A percentile compares a stretch with the other conserved stretches of the same genome.
Evolutionary conservation across 2,329 filamentous ascomycete genomes (phyloP).

Genomic region (Leptographium procerum): DNA sequence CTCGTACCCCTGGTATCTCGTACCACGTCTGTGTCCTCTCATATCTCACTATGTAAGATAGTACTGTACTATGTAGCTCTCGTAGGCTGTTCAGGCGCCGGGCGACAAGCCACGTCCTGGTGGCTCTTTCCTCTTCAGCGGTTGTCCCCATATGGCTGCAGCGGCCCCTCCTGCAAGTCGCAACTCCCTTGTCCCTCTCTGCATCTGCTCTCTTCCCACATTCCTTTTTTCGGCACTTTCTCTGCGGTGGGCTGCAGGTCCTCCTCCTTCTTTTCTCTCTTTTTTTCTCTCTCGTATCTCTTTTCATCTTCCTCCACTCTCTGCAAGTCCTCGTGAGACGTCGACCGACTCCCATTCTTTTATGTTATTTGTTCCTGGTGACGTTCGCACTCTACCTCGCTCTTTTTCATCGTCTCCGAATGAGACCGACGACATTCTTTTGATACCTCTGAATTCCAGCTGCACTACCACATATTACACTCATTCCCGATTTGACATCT

Average conservation of each 20-base stretch:
- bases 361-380: not conserved
- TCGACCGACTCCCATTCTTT: conserved; percentile 8
- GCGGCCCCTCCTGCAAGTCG: not conserved
- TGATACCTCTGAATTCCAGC: not conserved
- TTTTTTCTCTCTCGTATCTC: not conserved
- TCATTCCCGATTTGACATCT: not conserved
- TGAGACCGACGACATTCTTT: not conserved
- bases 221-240: conserved; percentile 6
- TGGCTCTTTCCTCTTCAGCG: not conserved
- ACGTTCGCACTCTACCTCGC: not conserved
- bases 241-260: not conserved
- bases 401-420: not conserved
- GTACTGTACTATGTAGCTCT: too few species aligned
- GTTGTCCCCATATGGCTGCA: not conserved
- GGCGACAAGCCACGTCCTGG: not conserved
- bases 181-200: not conserved
- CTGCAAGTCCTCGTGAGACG: conserved; percentile 7
- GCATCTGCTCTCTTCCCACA: conserved; percentile 3
- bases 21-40: too few species aligned
- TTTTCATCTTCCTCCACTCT: not conserved
- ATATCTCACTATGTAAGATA: too few species aligned
- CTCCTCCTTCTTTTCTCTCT: not conserved
- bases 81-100: not conserved
- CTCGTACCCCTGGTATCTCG: not conserved
- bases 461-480: not conserved